phyloP scores from a whole-genome alignment of 1,139 yeast species.

The Pichia sp. region DNA sequence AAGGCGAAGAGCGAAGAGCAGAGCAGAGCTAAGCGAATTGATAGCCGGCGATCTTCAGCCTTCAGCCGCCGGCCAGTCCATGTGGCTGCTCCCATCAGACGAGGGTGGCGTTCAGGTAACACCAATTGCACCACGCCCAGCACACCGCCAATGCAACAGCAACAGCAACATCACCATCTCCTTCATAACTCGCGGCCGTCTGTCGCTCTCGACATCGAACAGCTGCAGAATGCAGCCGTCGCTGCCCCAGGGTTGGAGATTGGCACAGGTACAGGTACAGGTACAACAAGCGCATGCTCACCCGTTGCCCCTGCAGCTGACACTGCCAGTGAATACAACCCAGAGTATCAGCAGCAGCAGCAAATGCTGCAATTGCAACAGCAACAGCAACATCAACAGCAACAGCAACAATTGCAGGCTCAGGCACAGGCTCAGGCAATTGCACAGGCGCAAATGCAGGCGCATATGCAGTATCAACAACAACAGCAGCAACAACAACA shows the following conservation, averaged over 20 bases:
- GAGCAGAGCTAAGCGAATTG: too few relatives aligned
- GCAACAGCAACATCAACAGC: slow-evolving; percentile 4
- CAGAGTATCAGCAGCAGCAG: too few relatives aligned
- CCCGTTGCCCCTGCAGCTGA: slow-evolving; percentile 16
- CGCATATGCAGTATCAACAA: slow-evolving; percentile 6
- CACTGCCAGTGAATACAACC: too few relatives aligned
- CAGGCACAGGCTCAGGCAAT: slow-evolving; percentile 4
- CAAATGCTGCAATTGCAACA: too few relatives aligned
- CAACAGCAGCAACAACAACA: slow-evolving; percentile 3
- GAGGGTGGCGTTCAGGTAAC: too few relatives aligned
- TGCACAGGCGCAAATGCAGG: slow-evolving; percentile 5
- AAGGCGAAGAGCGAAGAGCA: neutral
- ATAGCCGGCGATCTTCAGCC: too few relatives aligned
- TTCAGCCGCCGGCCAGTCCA: slow-evolving; percentile 14
- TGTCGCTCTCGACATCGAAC: slow-evolving; percentile 15
- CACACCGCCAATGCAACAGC: too few relatives aligned
- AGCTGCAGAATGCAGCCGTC: slow-evolving; percentile 3
- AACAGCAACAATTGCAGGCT: slow-evolving; percentile 5
- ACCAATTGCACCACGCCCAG: too few relatives aligned
- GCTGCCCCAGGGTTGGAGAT: neutral
- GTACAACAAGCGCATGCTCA: neutral
- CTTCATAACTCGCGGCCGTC: slow-evolving; percentile 20
- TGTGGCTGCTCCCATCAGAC: too few relatives aligned
- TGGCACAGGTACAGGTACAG: neutral
- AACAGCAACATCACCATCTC: slow-evolving; percentile 15